Evolutionary conservation across 2,329 filamentous ascomycete genomes (phyloP), one percentile per base, ranked within the genome.

Genomic region (Ascochyta pisi): DNA sequence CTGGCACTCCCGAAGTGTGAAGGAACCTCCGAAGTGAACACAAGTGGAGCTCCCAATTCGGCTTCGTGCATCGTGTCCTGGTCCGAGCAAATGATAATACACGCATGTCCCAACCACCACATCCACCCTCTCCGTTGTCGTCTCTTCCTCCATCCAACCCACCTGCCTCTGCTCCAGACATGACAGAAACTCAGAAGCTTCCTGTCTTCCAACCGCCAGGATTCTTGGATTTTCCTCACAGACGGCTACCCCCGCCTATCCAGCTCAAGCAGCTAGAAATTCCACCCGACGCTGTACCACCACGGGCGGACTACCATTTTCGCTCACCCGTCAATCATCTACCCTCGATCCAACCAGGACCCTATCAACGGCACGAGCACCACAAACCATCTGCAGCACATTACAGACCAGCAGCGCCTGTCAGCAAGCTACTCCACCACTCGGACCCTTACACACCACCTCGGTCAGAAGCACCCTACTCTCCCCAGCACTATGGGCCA

Each of bases 161-260:
- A 46, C 67, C 65, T 61, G 67, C 63, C 64, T 63, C 70, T 52
- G 54, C 71, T 60, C 58, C 70, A 70, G 71, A 70, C 55, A 81
- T 81, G 78, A 78, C 78, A 29, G 77, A 80, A 64, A 78, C 76
- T 52, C 79, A 80, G 61, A 78, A 75, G 52, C 71, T 73, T 47
- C 76, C 76, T 47, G 65, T 69, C 47, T 77, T 80, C 47, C 76
- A 77, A 27, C 67, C 74, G 41, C 72, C 77, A 34, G 67, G 66
- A 35, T 80, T 77, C 62, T 66, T 74, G 41, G 73, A 74, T 54
- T 74, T 74, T 55, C 70, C 76, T 35, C 73, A 76, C 61, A 73
- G 75, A 46, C 72, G 73, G 37, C 65, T 76, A 26, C 74, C 76
- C 53, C 76, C 77, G 44, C 75, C 76, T 34, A 70, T 77, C 50